phyloP scores from a whole-genome alignment of 257 asterid genomes.

The Capsicum pubescens region DNA sequence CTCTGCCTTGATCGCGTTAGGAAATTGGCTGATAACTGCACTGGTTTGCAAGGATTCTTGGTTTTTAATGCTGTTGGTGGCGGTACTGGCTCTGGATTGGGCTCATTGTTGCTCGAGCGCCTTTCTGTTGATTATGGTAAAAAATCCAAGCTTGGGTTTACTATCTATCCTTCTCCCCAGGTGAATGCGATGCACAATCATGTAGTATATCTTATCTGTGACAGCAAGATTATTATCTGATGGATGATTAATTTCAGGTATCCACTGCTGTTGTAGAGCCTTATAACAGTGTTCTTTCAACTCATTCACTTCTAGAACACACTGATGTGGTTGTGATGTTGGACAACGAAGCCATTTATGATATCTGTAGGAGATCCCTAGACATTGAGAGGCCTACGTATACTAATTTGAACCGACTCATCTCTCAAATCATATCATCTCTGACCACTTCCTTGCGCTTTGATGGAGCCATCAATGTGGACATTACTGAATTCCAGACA shows the following conservation, averaged over 20 bases:
- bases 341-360: constrained; percentile 94
- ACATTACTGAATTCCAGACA: constrained; percentile 86
- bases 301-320: constrained; percentile 93
- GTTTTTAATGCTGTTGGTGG: constrained; percentile 92
- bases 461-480: constrained; percentile 93
- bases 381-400: constrained; percentile 94
- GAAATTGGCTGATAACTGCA: constrained; percentile 94
- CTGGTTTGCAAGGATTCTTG: constrained; percentile 90
- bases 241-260: constrained; percentile 54
- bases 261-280: constrained; percentile 98
- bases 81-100: constrained; percentile 94
- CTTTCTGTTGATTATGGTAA: constrained; percentile 87
- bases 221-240: background rate
- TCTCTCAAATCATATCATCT: constrained; percentile 86
- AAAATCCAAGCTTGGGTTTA: constrained; percentile 90
- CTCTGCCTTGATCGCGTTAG: constrained; percentile 83
- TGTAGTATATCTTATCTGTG: background rate
- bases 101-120: constrained; percentile 85
- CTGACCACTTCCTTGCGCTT: constrained; percentile 86
- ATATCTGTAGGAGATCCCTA: constrained; percentile 82
- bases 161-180: constrained; percentile 93
- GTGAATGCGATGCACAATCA: constrained; percentile 38
- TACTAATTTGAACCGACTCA: constrained; percentile 80
- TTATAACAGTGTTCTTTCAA: constrained; percentile 88
- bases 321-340: constrained; percentile 81